Base-by-base conservation (phyloP, 2,329 filamentous ascomycete species). In the Hirsutella minnesotensis region DNA sequence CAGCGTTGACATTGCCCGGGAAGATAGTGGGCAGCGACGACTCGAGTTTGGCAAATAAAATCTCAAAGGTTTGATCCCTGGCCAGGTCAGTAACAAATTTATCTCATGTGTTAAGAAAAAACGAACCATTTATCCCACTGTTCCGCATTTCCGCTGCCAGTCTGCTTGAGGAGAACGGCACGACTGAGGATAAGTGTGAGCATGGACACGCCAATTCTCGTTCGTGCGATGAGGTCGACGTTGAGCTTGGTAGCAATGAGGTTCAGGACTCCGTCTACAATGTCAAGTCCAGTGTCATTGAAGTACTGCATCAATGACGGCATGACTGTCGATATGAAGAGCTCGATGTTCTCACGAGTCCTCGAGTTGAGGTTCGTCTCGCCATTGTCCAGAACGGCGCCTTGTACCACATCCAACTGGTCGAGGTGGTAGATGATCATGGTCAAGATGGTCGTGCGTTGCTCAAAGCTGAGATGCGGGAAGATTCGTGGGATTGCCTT, bases 351-450 rank as follows among this genome's bases (percentile, higher is more conserved):
- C 63, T 96, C 90, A 38, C 89, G 85, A 57, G 90, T 81, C 21
- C 79, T 75, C 3, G 81, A 71, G 47, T 88, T 80, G n/a, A 87
- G 72, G 19, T 64, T 66, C 39, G 83, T 77, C 55, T 94, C 84
- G 15, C 83, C 84, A 9, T 79, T 75, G 9, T 74, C 75, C 39
- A 89, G 79, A 50, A 87, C 80, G 1, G 85, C 89, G 43, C 83
- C 78, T 44, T 84, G 80, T 45, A 96, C 83, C 40, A 98, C 90
- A 54, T 95, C 88, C 34, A 98, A 73, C 51, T 85, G 80, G 60
- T 96, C 92, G 27, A 98, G 79, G 54, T 96, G 88, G 41, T 95
- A 82, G 46, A 94, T 79, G 51, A 98, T 90, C 75, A 98, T 90
- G 5, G 92, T 98, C 48, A 98, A 72, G 48, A 96, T 87, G 1